These are phyloP conservation scores for Sphaerulina vaccinii DNA, from an alignment of 2,329 filamentous ascomycete genomes.

Conservation along the genomic window DNA sequence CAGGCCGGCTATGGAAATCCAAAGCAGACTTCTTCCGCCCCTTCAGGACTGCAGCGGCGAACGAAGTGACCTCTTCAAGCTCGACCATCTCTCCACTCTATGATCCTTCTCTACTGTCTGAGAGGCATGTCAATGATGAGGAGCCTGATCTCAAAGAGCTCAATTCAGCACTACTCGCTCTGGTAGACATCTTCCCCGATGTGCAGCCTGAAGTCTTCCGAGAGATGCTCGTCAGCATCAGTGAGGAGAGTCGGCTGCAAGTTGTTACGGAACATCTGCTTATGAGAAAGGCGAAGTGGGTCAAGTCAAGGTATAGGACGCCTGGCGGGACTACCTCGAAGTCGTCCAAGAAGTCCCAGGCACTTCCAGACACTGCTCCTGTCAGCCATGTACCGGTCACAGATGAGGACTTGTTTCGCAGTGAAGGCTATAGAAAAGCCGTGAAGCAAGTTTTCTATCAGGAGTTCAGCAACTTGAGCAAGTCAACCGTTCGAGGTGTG, in stretches of 20 bases:
- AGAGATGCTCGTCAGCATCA: constrained; percentile 74
- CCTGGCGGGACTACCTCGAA: not conserved
- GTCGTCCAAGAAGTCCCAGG: not conserved
- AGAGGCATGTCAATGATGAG: constrained; percentile 9
- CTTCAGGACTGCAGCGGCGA: constrained; percentile 29
- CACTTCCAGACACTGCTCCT: not conserved
- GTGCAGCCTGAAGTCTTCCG: constrained; percentile 80
- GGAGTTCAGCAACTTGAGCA: constrained; percentile 73
- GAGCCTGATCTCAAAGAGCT: constrained; percentile 67
- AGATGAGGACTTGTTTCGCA: constrained; percentile 66
- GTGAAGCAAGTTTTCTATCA: constrained; percentile 66
- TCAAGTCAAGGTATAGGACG: constrained; percentile 61
- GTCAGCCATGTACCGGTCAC: constrained; percentile 43
- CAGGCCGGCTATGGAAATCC: constrained; percentile 34
- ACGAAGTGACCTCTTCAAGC: constrained; percentile 9
- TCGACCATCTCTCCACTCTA: constrained; percentile 28
- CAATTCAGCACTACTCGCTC: constrained; percentile 66
- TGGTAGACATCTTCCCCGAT: constrained; percentile 74
- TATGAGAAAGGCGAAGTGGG: constrained; percentile 68
- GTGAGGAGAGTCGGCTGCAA: constrained; percentile 72
- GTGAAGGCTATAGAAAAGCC: constrained; percentile 64
- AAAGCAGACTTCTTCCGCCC: constrained; percentile 38
- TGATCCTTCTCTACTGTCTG: constrained; percentile 24
- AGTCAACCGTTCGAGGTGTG: constrained; percentile 73
- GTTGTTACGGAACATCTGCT: constrained; percentile 75